Base-by-base conservation (phyloP, 2,329 filamentous ascomycete genomes). In the Aspergillus nomiae region DNA sequence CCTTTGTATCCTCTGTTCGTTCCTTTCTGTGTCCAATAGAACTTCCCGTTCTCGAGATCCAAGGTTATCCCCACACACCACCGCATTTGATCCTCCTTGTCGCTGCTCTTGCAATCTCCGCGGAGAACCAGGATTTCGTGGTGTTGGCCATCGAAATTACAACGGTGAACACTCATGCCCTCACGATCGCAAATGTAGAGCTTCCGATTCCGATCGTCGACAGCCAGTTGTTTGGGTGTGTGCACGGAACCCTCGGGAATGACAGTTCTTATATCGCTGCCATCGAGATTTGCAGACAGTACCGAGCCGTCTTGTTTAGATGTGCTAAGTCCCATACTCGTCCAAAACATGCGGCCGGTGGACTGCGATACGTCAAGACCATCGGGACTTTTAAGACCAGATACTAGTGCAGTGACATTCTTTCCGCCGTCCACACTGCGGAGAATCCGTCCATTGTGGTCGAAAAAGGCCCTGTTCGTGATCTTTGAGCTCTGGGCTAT, bases 1-100 rank as follows among this genome's bases (percentile, higher is more conserved):
- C 87, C 87, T 36, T 81, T 70, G 3, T 72, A 73, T 0, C 77
- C 80, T 70, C 88, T 89, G 9, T 81, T 80, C 0, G 78, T 74
- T 0, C 87, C 87, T 68, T 89, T 89, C 59, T 88, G 86, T 0
- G 83, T 85, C 86, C 87, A 89, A 75, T 85, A 88, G 46, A 89
- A 76, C 53, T 81, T 80, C 5, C 80, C 79, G 1, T 73, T 71
- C 0, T 68, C 61, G 0, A 75, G 72, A 10, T 81, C 81, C 1
- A 89, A 75, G 0, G 82, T 73, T 48, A 89, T 81, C 1, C 87
- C 86, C 11, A 89, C 86, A 57, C 84, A 87, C 84, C 85, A 87
- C 3, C 77, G 34, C 7, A 14, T 36, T 36, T 14, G 34, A 7
- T 36, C 14, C 16, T 36, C 14, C 16, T 7, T 36, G 5, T 16